Evolutionary conservation across 2,329 filamentous ascomycete genomes (phyloP).

Genomic region (Pyricularia grisea): DNA sequence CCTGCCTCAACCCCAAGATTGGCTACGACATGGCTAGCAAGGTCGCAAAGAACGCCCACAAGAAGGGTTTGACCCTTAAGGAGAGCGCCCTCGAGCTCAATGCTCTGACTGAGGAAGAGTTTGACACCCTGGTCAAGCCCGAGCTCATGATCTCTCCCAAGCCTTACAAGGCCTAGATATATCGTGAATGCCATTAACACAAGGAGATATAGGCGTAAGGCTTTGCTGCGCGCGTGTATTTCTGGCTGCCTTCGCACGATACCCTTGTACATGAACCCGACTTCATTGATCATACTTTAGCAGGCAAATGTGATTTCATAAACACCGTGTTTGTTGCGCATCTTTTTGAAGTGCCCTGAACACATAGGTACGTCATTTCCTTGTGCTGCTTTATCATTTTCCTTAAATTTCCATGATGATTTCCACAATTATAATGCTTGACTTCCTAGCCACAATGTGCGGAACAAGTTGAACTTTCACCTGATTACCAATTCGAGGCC

Average conservation of each 20-base stretch:
- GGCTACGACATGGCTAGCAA: constrained; percentile 96
- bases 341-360: neutral
- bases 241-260: neutral
- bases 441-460: neutral
- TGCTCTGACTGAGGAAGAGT: constrained; percentile 79
- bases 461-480: neutral
- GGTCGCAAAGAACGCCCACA: constrained; percentile 97
- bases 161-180: constrained; percentile 38
- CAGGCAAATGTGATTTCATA: neutral
- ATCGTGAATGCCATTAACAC: neutral
- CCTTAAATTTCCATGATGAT: neutral
- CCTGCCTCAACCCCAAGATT: constrained; percentile 94
- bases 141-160: constrained; percentile 91
- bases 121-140: constrained; percentile 80
- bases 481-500: neutral
- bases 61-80: constrained; percentile 93
- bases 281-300: neutral
- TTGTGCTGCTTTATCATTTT: neutral
- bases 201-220: neutral
- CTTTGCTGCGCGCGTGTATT: neutral
- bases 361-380: neutral
- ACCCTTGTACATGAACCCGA: neutral
- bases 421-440: neutral
- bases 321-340: neutral
- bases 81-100: constrained; percentile 89